Evolutionary conservation across 1,284 basidiomycete species (phyloP).

Genomic region (Anthracocystis panici-leucophaei): DNA sequence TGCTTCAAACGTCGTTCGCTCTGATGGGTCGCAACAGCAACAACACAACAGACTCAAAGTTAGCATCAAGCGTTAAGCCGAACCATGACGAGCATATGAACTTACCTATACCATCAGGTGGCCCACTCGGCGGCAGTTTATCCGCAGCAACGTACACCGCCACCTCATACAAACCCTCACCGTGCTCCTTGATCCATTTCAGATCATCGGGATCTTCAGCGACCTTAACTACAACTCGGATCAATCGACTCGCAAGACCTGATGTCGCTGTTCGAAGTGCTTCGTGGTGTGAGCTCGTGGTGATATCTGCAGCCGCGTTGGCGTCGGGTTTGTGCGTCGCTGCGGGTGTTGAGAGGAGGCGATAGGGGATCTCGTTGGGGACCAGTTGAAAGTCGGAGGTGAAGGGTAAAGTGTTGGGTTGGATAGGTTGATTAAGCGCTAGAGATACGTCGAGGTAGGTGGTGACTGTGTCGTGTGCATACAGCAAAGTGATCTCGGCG

Average conservation of each 20-base stretch:
- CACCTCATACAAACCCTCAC: slow-evolving; percentile 54
- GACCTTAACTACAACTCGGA: slow-evolving; percentile 37
- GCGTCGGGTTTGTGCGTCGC: slow-evolving; percentile 17
- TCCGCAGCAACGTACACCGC: slow-evolving; percentile 49
- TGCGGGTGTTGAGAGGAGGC: slow-evolving; percentile 14
- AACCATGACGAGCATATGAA: background rate
- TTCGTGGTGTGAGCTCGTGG: slow-evolving; percentile 18
- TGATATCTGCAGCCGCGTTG: slow-evolving; percentile 9
- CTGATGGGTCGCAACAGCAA: background rate
- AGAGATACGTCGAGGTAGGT: slow-evolving; percentile 33
- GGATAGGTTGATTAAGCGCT: slow-evolving; percentile 31
- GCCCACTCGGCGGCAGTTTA: slow-evolving; percentile 30
- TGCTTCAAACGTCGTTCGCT: slow-evolving; percentile 33
- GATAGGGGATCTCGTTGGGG: slow-evolving; percentile 34
- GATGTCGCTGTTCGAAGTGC: background rate
- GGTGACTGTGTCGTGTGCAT: slow-evolving; percentile 25
- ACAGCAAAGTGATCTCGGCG: slow-evolving; percentile 50
- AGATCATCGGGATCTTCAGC: slow-evolving; percentile 50
- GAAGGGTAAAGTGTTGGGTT: slow-evolving; percentile 32
- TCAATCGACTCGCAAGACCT: background rate
- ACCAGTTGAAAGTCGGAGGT: slow-evolving; percentile 29
- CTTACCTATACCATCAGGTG: slow-evolving; percentile 52
- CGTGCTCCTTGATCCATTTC: slow-evolving; percentile 44
- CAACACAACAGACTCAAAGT: background rate
- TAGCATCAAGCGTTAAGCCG: background rate